Conservation (phyloP, 306 rosid species). For the Begonia masoniana region DNA sequence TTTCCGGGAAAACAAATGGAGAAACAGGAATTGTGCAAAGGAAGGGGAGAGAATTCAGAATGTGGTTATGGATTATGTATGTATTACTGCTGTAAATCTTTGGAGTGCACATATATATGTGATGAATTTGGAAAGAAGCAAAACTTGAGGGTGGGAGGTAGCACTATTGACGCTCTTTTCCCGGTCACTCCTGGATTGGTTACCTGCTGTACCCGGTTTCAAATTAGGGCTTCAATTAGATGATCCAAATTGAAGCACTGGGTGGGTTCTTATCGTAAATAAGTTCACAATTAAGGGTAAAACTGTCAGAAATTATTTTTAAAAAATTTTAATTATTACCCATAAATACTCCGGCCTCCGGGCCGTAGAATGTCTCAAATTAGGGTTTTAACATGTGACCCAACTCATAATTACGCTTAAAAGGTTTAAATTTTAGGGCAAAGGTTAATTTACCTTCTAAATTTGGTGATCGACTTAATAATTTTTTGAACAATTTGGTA, state of each 20-base stretch:
- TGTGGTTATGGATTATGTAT: constrained; percentile 13
- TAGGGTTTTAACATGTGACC: too few species aligned
- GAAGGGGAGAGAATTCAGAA: not conserved
- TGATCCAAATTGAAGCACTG: not conserved
- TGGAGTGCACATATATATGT: constrained; percentile 13
- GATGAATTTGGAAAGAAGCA: constrained; percentile 10
- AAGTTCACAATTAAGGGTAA: too few species aligned
- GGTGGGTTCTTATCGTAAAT: not conserved
- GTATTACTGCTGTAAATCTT: constrained; percentile 1
- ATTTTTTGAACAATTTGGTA: too few species aligned
- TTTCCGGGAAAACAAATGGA: constrained; percentile 34
- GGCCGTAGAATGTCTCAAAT: too few species aligned
- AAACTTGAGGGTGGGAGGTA: constrained; percentile 14
- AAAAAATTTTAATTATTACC: too few species aligned
- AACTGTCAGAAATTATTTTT: too few species aligned
- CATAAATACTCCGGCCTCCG: too few species aligned
- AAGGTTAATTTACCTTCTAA: too few species aligned
- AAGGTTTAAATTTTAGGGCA: too few species aligned
- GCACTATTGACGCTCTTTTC: constrained; percentile 12
- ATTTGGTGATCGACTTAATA: too few species aligned
- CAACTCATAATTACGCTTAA: too few species aligned
- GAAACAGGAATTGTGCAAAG: constrained; percentile 8
- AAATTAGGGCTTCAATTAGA: constrained; percentile 21
- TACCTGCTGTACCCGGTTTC: constrained; percentile 45
- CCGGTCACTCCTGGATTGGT: constrained; percentile 26